phyloP scores from a whole-genome alignment of 1,284 basidiomycete genomes.

The Pseudozyma sp. region DNA sequence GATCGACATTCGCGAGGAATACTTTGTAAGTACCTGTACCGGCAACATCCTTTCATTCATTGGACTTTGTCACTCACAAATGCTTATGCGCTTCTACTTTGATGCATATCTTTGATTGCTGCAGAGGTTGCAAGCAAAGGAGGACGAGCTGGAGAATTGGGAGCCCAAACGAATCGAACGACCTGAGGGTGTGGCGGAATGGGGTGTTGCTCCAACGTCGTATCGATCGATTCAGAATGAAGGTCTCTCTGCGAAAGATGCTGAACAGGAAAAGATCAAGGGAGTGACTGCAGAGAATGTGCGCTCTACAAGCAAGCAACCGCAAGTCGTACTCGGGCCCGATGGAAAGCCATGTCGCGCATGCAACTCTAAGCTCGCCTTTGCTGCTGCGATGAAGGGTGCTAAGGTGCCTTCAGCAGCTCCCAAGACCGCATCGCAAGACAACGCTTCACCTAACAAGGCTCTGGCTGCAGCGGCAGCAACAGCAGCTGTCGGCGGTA shows the following conservation, averaged over 20 bases:
- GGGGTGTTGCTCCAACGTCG: constrained; percentile 78
- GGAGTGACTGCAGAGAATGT: constrained; percentile 30
- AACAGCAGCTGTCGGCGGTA: constrained; percentile 7
- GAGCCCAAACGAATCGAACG: constrained; percentile 86
- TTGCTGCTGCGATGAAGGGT: constrained; percentile 61
- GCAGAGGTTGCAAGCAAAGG: constrained; percentile 72
- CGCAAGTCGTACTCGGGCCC: constrained; percentile 59
- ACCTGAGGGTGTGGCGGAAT: constrained; percentile 85
- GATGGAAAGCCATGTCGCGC: constrained; percentile 68
- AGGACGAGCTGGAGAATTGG: constrained; percentile 81
- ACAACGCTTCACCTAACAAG: background rate
- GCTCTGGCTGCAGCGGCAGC: constrained; percentile 3
- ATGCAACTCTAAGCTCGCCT: constrained; percentile 65
- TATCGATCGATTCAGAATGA: constrained; percentile 34
- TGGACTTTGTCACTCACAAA: too few relatives aligned
- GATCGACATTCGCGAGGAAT: constrained; percentile 94
- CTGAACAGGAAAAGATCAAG: constrained; percentile 20
- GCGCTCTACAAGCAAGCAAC: constrained; percentile 18
- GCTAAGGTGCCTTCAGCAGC: constrained; percentile 9
- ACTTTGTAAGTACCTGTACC: constrained; percentile 74
- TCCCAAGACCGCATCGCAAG: constrained; percentile 1
- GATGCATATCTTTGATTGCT: too few relatives aligned
- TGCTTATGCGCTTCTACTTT: too few relatives aligned
- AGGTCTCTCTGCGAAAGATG: constrained; percentile 69
- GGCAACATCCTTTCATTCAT: background rate